Base-by-base conservation (phyloP, 163 green algal species). In the Chloromonas sp. region DNA sequence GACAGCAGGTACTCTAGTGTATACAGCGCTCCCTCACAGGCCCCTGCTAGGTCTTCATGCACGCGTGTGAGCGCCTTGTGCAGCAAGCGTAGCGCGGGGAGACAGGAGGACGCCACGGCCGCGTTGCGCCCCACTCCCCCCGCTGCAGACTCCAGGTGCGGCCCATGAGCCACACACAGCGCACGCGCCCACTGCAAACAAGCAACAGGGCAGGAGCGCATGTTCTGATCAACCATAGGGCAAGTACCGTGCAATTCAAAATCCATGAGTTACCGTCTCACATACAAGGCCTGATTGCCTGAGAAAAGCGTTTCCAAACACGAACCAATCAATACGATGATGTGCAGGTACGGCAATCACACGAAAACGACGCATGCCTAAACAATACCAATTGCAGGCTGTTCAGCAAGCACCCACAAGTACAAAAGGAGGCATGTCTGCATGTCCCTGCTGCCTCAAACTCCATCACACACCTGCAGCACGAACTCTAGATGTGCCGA, bases 401-500 rank as follows among this genome's bases (percentile, higher is more conserved):
- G 36, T 36, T 36, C 36, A 36, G 36, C 36, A 36, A 36, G 36
- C 36, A 36, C 36, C 36, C 36, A 36, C 36, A 36, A 36, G 36
- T 36, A 36, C 36, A 36, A 36, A 36, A 36, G 36, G 36, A 36
- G 36, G 36, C 36, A 36, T 36, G 36, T 36, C 36, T 36, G 36
- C 36, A 36, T 36, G 36, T 36, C 36, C 36, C 36, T 36, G 36
- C 36, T 36, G 36, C 36, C 36, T 36, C 36, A 36, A 36, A 36
- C 36, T 36, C 36, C 14, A 13, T 1, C 2, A 8, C 80, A 14
- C 80, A 83, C 80, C 80, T 70, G 77, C 74, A 98, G 89, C 76
- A 97, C 77, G 79, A 94, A 94, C 89, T 98, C 94, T 79, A 97
- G n/a, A 84, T 98, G 94, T 0, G 95, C 90, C 36, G 84, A 92